These are phyloP conservation scores for Phytophthora quininea DNA, from an alignment of 352 stramenopile species.

Conservation along the genomic window DNA sequence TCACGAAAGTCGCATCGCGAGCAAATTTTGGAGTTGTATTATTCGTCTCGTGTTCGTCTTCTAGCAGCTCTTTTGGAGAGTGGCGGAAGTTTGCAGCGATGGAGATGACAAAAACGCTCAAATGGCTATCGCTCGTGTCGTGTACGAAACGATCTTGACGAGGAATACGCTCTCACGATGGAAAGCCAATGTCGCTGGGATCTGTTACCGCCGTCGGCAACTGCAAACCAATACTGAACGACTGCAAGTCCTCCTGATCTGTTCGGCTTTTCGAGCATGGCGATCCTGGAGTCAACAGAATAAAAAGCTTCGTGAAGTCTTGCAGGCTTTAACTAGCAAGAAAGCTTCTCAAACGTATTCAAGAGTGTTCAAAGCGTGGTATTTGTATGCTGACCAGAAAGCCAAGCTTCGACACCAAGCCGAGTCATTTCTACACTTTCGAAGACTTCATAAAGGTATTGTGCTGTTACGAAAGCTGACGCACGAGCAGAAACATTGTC, in stretches of 20 bases:
- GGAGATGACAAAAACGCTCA: slow-evolving; percentile 29
- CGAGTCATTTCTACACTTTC: slow-evolving; percentile 27
- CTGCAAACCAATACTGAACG: slow-evolving; percentile 63
- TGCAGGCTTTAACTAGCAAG: slow-evolving; percentile 29
- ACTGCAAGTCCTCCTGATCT: slow-evolving; percentile 64
- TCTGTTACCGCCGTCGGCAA: slow-evolving; percentile 36
- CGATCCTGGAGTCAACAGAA: slow-evolving; percentile 34
- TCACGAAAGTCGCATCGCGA: slow-evolving; percentile 13
- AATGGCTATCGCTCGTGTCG: slow-evolving; percentile 27
- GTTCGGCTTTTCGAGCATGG: slow-evolving; percentile 65
- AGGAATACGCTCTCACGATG: slow-evolving; percentile 28
- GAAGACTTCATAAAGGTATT: slow-evolving; percentile 28
- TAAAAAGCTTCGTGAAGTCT: slow-evolving; percentile 31
- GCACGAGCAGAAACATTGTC: slow-evolving; percentile 6
- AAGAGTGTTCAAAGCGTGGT: slow-evolving; percentile 31
- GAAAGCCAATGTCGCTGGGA: slow-evolving; percentile 23
- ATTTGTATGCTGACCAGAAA: slow-evolving; percentile 11
- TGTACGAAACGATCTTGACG: slow-evolving; percentile 18
- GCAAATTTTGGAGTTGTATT: slow-evolving; percentile 36
- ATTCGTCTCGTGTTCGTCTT: slow-evolving; percentile 33
- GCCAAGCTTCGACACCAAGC: slow-evolving; percentile 8
- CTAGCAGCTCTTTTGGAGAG: slow-evolving; percentile 30
- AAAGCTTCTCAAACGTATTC: slow-evolving; percentile 17
- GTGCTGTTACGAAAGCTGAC: slow-evolving; percentile 16
- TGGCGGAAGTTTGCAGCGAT: slow-evolving; percentile 35